Conservation (phyloP, 1,139 yeast species). For the Geotrichum macrosporum region DNA sequence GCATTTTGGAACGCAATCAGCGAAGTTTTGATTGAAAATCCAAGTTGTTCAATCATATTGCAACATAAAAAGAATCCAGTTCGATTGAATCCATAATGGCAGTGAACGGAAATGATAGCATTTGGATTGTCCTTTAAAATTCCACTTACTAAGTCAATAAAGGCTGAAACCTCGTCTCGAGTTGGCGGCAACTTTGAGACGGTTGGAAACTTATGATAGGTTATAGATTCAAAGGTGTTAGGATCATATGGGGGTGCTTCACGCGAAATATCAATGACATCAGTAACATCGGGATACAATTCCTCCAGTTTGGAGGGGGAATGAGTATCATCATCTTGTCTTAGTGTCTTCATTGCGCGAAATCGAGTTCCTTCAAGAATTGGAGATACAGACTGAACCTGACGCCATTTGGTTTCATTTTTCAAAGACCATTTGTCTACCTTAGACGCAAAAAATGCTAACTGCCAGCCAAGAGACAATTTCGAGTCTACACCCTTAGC, state of each 20-base stretch:
- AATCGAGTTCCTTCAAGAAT: conserved; percentile 49
- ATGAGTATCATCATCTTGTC: conserved; percentile 60
- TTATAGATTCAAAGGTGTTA: conserved; percentile 47
- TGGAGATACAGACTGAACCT: conserved; percentile 47
- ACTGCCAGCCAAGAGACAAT: conserved; percentile 61
- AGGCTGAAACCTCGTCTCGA: conserved; percentile 53
- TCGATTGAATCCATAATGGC: conserved; percentile 78
- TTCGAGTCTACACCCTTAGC: conserved; percentile 43
- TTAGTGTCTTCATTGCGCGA: conserved; percentile 69
- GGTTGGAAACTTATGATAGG: conserved; percentile 68
- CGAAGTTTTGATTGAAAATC: conserved; percentile 61
- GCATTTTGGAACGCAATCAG: conserved; percentile 56
- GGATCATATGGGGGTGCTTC: conserved; percentile 77
- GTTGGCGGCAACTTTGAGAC: conserved; percentile 77
- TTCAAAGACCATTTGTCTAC: conserved; percentile 77
- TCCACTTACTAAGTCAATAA: conserved; percentile 52
- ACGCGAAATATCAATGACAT: conserved; percentile 68
- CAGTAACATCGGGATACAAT: conserved; percentile 48
- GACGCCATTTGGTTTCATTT: conserved; percentile 68
- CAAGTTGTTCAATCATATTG: conserved; percentile 57
- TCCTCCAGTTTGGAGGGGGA: conserved; percentile 55
- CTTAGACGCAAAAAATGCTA: conserved; percentile 46
- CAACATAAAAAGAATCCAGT: conserved; percentile 74
- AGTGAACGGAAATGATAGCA: conserved; percentile 59
- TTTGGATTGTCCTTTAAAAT: conserved; percentile 37